A percentile compares a stretch with the other conserved stretches of the same genome.
These are phyloP conservation scores for Xylaria multiplex DNA, from an alignment of 2,329 filamentous ascomycete genomes.

Conservation along the genomic window DNA sequence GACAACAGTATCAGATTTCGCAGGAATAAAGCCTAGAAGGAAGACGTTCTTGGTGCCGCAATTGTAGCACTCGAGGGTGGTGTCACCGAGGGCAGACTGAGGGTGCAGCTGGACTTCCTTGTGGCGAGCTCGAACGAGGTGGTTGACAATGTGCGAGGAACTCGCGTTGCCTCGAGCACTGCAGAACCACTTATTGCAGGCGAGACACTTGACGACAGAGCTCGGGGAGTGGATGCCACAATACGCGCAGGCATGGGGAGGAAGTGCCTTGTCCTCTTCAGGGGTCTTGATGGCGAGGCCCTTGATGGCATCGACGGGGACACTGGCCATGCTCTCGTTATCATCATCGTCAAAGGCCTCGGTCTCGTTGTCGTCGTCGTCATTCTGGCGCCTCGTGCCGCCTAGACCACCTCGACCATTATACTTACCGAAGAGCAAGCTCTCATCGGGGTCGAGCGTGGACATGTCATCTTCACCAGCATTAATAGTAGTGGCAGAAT, in stretches of 20 bases:
- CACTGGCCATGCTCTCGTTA: slow-evolving; percentile 78
- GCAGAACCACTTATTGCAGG: slow-evolving; percentile 99
- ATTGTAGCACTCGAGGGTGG: slow-evolving; percentile 97
- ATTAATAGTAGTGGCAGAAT: slow-evolving; percentile 87
- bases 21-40: slow-evolving; percentile 95
- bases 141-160: slow-evolving; percentile 98
- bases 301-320: slow-evolving; percentile 79
- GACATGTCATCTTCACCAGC: slow-evolving; percentile 81
- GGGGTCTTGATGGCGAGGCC: slow-evolving; percentile 64
- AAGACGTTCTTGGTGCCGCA: slow-evolving; percentile 99
- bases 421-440: slow-evolving; percentile 78
- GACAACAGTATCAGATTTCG: slow-evolving; percentile 97
- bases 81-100: slow-evolving; percentile 91
- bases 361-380: slow-evolving; percentile 90
- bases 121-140: slow-evolving; percentile 94
- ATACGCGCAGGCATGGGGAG: slow-evolving; percentile 95
- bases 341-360: slow-evolving; percentile 88
- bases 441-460: slow-evolving; percentile 80
- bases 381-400: slow-evolving; percentile 69
- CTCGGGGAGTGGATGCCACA: slow-evolving; percentile 97
- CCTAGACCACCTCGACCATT: slow-evolving; percentile 64
- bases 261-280: slow-evolving; percentile 90
- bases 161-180: slow-evolving; percentile 96
- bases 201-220: slow-evolving; percentile 94
- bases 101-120: slow-evolving; percentile 99